phyloP scores from a whole-genome alignment of 2,329 filamentous ascomycete species.

The Ceratocystis lukuohia region DNA sequence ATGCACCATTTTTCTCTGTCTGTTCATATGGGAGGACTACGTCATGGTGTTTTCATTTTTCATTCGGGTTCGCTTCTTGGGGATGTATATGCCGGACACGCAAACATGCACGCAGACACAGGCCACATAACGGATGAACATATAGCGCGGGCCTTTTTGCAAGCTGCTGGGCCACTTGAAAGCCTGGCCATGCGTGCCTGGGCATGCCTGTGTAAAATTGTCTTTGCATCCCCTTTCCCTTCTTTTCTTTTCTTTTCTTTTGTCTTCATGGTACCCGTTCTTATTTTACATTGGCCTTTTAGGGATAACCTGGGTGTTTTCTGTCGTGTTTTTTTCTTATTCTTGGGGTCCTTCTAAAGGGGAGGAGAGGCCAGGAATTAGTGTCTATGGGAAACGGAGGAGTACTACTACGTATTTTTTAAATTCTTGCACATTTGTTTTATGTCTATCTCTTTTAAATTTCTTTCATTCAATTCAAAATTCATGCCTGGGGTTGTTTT shows the following conservation, averaged over 20 bases:
- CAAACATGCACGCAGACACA: background rate
- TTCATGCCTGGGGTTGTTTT: too few species aligned
- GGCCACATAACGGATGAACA: background rate
- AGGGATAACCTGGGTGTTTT: background rate
- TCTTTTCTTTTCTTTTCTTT: conserved; percentile 14
- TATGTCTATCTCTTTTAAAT: conserved; percentile 6
- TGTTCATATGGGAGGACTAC: background rate
- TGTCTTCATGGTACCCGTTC: background rate
- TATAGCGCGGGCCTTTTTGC: too few species aligned
- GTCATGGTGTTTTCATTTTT: background rate
- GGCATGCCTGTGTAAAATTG: too few species aligned
- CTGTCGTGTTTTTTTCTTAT: conserved; percentile 4
- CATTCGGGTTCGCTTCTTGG: background rate
- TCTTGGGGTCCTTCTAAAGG: background rate
- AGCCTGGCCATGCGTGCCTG: too few species aligned
- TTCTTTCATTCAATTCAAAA: too few species aligned
- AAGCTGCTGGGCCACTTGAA: too few species aligned
- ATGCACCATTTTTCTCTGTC: background rate
- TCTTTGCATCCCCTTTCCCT: conserved; percentile 5
- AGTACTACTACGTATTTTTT: too few species aligned
- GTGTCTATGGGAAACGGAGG: too few species aligned
- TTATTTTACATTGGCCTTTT: background rate
- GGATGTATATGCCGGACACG: background rate
- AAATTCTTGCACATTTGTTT: conserved; percentile 1
- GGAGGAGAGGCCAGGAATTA: background rate